Percentiles rank a stretch among this genome's conserved stretches.
Conservation (phyloP, 2,329 filamentous ascomycete species). For the Colletotrichum lupini region DNA sequence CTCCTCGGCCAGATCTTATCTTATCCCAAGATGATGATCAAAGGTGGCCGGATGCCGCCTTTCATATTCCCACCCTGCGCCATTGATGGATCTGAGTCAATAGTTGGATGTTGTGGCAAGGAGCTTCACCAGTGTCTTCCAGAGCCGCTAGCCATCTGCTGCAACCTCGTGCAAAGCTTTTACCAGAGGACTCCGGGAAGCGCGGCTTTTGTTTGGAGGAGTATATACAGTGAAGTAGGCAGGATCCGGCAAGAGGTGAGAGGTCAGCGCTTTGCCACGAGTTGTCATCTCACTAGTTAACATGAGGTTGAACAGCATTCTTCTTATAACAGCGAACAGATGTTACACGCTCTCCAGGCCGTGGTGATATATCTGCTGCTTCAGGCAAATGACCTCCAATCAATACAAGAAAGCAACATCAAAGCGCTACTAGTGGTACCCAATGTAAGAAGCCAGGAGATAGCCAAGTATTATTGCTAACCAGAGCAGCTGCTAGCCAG, state of each 20-base stretch:
- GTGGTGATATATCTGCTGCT: slow-evolving; percentile 15
- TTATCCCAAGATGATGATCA: slow-evolving; percentile 40
- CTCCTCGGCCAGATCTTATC: slow-evolving; percentile 39
- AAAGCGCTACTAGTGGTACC: neutral
- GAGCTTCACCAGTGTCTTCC: slow-evolving; percentile 42
- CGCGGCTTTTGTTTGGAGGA: slow-evolving; percentile 39
- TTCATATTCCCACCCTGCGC: slow-evolving; percentile 44
- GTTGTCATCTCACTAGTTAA: neutral
- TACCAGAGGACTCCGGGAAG: slow-evolving; percentile 37
- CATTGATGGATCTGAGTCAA: slow-evolving; percentile 17
- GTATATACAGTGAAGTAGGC: slow-evolving; percentile 38
- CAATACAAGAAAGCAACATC: slow-evolving; percentile 4
- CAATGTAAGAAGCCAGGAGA: neutral
- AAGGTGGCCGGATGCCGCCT: slow-evolving; percentile 37
- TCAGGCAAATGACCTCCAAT: slow-evolving; percentile 16
- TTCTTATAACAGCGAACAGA: slow-evolving; percentile 1
- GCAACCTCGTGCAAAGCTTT: slow-evolving; percentile 39
- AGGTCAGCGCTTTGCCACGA: too few species aligned
- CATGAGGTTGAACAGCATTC: neutral
- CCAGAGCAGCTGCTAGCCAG: neutral
- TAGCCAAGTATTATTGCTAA: neutral
- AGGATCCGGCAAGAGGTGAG: slow-evolving; percentile 12
- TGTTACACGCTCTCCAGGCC: slow-evolving; percentile 11
- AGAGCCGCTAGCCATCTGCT: slow-evolving; percentile 41
- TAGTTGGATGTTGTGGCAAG: slow-evolving; percentile 31